Base-by-base conservation (phyloP, 2,329 filamentous ascomycete genomes). In the Cercospora janseana region DNA sequence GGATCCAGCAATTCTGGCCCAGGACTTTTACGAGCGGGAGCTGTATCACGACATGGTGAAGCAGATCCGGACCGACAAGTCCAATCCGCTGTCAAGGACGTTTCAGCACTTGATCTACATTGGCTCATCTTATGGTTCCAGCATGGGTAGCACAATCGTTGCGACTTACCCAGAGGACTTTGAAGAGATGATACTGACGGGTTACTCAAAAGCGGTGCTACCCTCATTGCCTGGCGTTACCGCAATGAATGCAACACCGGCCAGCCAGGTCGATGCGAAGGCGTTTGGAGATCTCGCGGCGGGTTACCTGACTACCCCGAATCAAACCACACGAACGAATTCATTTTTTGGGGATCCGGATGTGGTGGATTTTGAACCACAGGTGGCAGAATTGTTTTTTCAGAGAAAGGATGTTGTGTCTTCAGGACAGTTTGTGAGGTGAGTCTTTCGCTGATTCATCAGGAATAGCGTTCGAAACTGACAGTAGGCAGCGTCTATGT, bases 271-370 rank as follows among this genome's bases (percentile, higher is more conserved):
- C 20, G 43, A 52, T 20, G 7, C 53, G 3, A 12, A 23, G 8
- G 26, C 31, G 21, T 59, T 57, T 38, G 48, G 21, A 4, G 29
- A 34, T 42, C 27, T 56, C 13, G 27, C 54, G 16, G 7, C 31
- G 10, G 56, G 51, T 6, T 59, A 57, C 45, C 40, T 59, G 16
- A 57, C 51, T 8, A 46, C 51, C 10, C 43, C 56, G 9, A 49
- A 52, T 34, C 23, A 51, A 31, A 41, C 44, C 10, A 50, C 48
- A 3, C 40, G 51, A 20, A 57, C 56, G 7, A 26, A 55, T 24
- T 54, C 56, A n/a, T 56, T 56, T 37, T 58, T 57, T 29, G 56
- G 56, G 8, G 29, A 44, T 32, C 47, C 45, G 4, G 18, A 29
- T 8, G 32, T 48, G 8, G 54, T 57, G 13, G 48, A 56, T 27